These are phyloP conservation scores for Diaporthe longicolla DNA, from an alignment of 2,329 filamentous ascomycete species.

Conservation along the genomic window DNA sequence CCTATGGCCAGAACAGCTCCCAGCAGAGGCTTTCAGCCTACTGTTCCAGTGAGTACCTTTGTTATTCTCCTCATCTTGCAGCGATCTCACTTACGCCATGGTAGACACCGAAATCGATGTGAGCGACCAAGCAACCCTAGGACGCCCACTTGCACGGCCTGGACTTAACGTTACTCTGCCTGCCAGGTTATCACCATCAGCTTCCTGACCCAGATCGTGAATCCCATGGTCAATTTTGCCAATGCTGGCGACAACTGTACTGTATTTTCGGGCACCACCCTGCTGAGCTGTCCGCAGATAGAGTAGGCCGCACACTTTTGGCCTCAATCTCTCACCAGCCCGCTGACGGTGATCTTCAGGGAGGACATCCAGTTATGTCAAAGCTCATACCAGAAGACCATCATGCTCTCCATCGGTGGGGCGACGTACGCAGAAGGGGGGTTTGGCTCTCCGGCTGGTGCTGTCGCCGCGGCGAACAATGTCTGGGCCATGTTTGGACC, in stretches of 20 bases:
- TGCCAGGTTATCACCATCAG: constrained; percentile 73
- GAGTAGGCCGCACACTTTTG: constrained; percentile 62
- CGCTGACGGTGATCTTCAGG: constrained; percentile 46
- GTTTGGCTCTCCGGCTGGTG: constrained; percentile 67
- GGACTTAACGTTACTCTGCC: neutral
- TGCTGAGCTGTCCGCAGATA: constrained; percentile 74
- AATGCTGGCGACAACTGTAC: constrained; percentile 74
- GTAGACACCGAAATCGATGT: constrained; percentile 63
- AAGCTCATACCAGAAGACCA: constrained; percentile 73
- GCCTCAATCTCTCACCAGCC: neutral
- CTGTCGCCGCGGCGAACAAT: constrained; percentile 69
- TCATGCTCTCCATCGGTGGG: constrained; percentile 80
- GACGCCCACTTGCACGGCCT: no score
- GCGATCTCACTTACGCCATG: neutral
- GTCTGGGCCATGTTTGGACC: constrained; percentile 82
- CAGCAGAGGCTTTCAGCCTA: constrained; percentile 72
- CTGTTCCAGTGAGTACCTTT: constrained; percentile 66
- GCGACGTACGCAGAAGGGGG: constrained; percentile 79
- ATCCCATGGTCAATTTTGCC: constrained; percentile 73
- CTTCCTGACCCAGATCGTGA: constrained; percentile 72
- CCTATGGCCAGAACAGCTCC: constrained; percentile 61
- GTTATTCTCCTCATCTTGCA: no score
- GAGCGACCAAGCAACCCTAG: constrained; percentile 42
- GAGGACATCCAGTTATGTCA: constrained; percentile 74
- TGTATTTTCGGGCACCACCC: constrained; percentile 68